These are phyloP conservation scores for Noccaea caerulescens DNA, from an alignment of 345 rosid species.

Conservation along the genomic window DNA sequence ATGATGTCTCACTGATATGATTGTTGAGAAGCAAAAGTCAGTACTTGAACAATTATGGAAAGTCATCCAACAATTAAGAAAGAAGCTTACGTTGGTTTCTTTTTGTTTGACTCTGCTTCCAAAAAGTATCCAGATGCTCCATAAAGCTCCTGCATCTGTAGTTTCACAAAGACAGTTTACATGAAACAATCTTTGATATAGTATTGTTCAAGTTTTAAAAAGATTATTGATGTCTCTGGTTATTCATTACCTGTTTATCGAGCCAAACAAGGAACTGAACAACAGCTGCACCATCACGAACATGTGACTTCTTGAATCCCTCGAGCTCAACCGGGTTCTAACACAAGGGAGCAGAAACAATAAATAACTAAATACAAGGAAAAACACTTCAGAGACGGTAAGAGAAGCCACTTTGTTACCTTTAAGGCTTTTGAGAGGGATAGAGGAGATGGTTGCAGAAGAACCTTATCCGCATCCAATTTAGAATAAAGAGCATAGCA, in stretches of 20 bases:
- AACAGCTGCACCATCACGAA: slow-evolving; percentile 98
- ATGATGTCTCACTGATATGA: slow-evolving; percentile 55
- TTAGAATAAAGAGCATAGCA: slow-evolving; percentile 90
- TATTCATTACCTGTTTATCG: slow-evolving; percentile 67
- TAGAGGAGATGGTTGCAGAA: slow-evolving; percentile 79
- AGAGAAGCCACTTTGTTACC: slow-evolving; percentile 48
- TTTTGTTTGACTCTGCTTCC: slow-evolving; percentile 62
- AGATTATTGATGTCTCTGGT: neutral
- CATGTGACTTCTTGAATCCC: slow-evolving; percentile 83
- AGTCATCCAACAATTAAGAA: neutral
- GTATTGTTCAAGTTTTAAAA: neutral
- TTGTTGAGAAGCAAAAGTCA: slow-evolving; percentile 11
- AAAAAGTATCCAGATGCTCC: slow-evolving; percentile 94
- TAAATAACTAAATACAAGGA: neutral
- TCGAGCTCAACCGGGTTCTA: slow-evolving; percentile 91
- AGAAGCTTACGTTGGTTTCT: slow-evolving; percentile 52
- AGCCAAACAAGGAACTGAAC: slow-evolving; percentile 96
- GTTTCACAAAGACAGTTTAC: slow-evolving; percentile 23
- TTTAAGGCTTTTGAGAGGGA: slow-evolving; percentile 93
- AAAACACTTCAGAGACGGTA: neutral
- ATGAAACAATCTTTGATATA: neutral
- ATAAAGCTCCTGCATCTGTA: slow-evolving; percentile 86
- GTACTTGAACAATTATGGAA: neutral
- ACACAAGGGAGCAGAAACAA: neutral
- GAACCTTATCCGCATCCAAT: slow-evolving; percentile 66